Conservation (phyloP, 2,329 filamentous ascomycete genomes). For the Alternaria arbusti region DNA sequence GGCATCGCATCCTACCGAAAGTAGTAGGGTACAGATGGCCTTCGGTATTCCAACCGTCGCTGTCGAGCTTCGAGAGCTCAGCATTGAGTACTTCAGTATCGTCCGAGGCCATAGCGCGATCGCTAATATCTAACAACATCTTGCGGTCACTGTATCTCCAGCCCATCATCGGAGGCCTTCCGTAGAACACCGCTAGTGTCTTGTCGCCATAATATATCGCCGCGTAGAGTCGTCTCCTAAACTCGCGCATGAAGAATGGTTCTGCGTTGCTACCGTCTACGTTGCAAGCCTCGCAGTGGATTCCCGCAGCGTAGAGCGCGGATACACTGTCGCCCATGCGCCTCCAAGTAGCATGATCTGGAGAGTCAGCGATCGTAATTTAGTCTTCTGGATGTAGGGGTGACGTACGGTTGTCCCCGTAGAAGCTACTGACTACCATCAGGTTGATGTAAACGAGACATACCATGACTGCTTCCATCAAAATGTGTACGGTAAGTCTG, state of each 20-base stretch:
- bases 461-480: conserved; percentile 33
- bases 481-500: neutral
- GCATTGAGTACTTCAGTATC: conserved; percentile 31
- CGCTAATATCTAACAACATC: conserved; percentile 41
- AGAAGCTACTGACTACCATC: conserved; percentile 41
- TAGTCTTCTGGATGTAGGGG: neutral
- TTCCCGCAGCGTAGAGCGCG: conserved; percentile 40
- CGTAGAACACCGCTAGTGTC: conserved; percentile 43
- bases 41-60: conserved; percentile 42
- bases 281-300: conserved; percentile 42
- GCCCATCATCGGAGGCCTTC: conserved; percentile 45
- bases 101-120: conserved; percentile 32
- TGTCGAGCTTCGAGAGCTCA: conserved; percentile 36
- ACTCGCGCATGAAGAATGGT: conserved; percentile 42
- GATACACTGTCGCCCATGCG: conserved; percentile 39
- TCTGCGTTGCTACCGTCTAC: conserved; percentile 24
- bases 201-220: conserved; percentile 43
- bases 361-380: conserved; percentile 7
- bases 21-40: conserved; percentile 34
- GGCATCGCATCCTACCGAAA: conserved; percentile 35
- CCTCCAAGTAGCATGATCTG: conserved; percentile 46
- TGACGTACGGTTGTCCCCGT: conserved; percentile 44
- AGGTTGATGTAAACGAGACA: conserved; percentile 42
- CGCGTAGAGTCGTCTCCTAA: conserved; percentile 37
- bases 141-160: conserved; percentile 42